Percentiles rank a stretch among this genome's conserved stretches.
phyloP scores from a whole-genome alignment of 805 yeast genomes.

The Danielia reshetovae region DNA sequence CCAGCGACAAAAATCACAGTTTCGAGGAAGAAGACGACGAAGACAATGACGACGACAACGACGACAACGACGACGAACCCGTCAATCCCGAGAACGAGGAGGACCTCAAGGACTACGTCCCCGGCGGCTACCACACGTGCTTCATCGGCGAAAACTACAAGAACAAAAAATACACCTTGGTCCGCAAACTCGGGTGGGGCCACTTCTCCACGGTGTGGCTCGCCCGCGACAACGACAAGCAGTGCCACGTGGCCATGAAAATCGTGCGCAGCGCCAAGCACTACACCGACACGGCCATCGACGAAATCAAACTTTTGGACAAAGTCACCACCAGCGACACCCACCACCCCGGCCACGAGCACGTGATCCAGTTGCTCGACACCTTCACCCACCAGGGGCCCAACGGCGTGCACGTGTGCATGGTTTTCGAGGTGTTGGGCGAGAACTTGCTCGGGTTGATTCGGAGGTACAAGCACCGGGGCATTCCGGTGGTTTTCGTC shows the following conservation, averaged over 20 bases:
- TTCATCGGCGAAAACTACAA: constrained; percentile 52
- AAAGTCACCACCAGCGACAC: constrained; percentile 53
- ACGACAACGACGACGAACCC: constrained; percentile 17
- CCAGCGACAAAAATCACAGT: constrained; percentile 5
- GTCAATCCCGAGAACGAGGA: constrained; percentile 42
- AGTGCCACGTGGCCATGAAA: constrained; percentile 63
- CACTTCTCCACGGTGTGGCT: constrained; percentile 73
- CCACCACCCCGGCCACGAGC: constrained; percentile 40
- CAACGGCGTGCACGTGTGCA: constrained; percentile 60
- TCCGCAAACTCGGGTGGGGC: constrained; percentile 67
- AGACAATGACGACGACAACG: constrained; percentile 18
- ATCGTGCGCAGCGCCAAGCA: constrained; percentile 52
- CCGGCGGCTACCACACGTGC: constrained; percentile 67
- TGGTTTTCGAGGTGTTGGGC: constrained; percentile 65
- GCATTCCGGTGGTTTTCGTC: constrained; percentile 48
- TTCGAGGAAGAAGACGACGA: constrained; percentile 14
- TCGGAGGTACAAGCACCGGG: constrained; percentile 40
- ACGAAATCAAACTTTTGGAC: constrained; percentile 64
- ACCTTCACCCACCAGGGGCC: constrained; percentile 57
- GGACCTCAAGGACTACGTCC: constrained; percentile 46
- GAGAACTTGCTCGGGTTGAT: constrained; percentile 53
- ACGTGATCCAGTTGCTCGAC: constrained; percentile 51
- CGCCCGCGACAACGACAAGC: constrained; percentile 47
- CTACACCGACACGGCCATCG: constrained; percentile 61
- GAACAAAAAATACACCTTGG: constrained; percentile 30